Evolutionary conservation across 2,329 filamentous ascomycete species (phyloP).

Genomic region (Nothophaeocryptopus gaeumannii): DNA sequence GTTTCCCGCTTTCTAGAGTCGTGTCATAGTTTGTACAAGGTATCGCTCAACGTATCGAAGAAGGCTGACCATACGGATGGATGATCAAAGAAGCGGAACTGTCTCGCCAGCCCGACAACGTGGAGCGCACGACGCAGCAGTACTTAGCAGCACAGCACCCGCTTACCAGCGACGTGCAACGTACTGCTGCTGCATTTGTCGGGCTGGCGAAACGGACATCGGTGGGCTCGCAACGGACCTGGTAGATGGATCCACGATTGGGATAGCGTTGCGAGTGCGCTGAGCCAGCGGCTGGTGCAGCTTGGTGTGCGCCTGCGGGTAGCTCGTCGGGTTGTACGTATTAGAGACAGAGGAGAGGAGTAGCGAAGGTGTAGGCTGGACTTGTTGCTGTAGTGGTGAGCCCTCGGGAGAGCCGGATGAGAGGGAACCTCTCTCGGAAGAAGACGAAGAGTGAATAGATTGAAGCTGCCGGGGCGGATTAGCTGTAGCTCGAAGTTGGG

Average conservation of each 20-base stretch:
- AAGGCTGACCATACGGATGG: slow-evolving; percentile 11
- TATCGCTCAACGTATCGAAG: slow-evolving; percentile 19
- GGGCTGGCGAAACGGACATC: slow-evolving; percentile 63
- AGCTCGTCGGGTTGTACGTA: slow-evolving; percentile 51
- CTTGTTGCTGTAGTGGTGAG: slow-evolving; percentile 83
- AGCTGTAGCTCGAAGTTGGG: slow-evolving; percentile 30
- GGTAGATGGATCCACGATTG: slow-evolving; percentile 93
- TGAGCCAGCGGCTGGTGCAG: slow-evolving; percentile 88
- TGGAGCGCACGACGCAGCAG: slow-evolving; percentile 21
- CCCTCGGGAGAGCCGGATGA: slow-evolving; percentile 91
- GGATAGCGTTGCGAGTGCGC: slow-evolving; percentile 89
- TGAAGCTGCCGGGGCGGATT: slow-evolving; percentile 62
- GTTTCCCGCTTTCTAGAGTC: slow-evolving; percentile 21
- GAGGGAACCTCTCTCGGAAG: slow-evolving; percentile 88
- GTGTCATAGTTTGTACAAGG: slow-evolving; percentile 26
- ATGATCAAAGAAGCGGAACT: slow-evolving; percentile 14
- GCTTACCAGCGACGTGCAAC: slow-evolving; percentile 47
- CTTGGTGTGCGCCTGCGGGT: slow-evolving; percentile 67
- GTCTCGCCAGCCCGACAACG: slow-evolving; percentile 28
- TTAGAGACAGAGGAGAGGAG: slow-evolving; percentile 63
- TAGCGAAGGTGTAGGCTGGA: slow-evolving; percentile 66
- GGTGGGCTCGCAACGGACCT: slow-evolving; percentile 89
- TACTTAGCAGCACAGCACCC: slow-evolving; percentile 13
- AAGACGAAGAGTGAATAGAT: slow-evolving; percentile 77
- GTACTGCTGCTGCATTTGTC: slow-evolving; percentile 59